Percentiles rank a stretch among this genome's conserved stretches.
Evolutionary conservation across 345 rosid species (phyloP).

Genomic region (Conringia planisiliqua): DNA sequence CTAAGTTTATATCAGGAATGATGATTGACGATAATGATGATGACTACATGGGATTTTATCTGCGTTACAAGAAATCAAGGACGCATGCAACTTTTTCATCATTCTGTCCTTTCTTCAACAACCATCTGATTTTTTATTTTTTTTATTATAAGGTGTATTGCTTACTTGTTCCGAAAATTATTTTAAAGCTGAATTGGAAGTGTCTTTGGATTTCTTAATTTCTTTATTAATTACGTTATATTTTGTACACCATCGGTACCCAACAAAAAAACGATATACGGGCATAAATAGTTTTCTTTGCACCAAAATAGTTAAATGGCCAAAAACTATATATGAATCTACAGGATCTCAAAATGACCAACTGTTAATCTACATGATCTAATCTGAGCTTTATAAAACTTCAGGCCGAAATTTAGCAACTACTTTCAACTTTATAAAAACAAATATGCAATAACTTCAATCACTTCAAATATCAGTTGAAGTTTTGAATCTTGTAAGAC

Average conservation of each 20-base stretch:
- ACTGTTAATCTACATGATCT: not conserved
- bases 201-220: not conserved
- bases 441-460: not conserved
- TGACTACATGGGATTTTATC: constrained; percentile 35
- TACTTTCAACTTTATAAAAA: not conserved
- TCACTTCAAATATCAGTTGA: not conserved
- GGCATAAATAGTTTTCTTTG: not conserved
- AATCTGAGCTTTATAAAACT: not conserved
- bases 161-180: not conserved
- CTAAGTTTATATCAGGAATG: constrained; percentile 20
- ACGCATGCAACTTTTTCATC: constrained; percentile 43
- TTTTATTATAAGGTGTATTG: constrained; percentile 2
- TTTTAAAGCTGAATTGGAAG: not conserved
- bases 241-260: not conserved
- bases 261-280: not conserved
- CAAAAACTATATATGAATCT: not conserved
- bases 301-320: not conserved
- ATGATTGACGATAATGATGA: constrained; percentile 35
- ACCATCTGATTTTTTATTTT: constrained; percentile 10
- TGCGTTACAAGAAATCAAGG: constrained; percentile 40
- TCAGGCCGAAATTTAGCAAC: not conserved
- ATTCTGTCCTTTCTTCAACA: constrained; percentile 39
- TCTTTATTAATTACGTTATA: not conserved
- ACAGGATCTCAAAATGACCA: not conserved
- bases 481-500: not conserved